Evolutionary conservation across 225 moss, liverwort and hornwort genomes (phyloP).

Genomic region (Rhytidiadelphus loreus): DNA sequence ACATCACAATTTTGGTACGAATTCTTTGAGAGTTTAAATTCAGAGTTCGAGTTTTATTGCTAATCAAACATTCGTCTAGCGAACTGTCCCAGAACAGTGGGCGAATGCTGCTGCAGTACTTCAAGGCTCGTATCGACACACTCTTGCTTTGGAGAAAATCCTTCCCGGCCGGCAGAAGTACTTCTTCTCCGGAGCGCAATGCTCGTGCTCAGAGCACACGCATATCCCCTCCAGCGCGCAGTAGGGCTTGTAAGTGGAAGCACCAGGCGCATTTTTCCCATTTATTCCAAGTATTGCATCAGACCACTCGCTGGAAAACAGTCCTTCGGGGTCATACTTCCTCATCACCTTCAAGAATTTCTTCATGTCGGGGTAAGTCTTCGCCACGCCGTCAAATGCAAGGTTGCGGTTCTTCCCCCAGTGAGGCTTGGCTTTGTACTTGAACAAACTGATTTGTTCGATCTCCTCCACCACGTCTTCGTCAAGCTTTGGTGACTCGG

Average conservation of each 20-base stretch:
- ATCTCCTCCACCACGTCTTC: slow-evolving; percentile 28
- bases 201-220: slow-evolving; percentile 14
- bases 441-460: slow-evolving; percentile 13
- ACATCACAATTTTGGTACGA: no score
- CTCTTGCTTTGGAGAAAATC: slow-evolving; percentile 9
- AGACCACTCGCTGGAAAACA: slow-evolving; percentile 24
- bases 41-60: not conserved
- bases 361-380: not conserved
- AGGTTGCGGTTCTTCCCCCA: slow-evolving; percentile 23
- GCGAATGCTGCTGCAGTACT: not conserved
- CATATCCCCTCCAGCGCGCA: slow-evolving; percentile 34
- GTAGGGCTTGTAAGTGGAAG: not conserved
- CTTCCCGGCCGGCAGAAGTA: slow-evolving; percentile 25
- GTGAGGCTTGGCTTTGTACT: slow-evolving; percentile 14
- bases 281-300: slow-evolving; percentile 12
- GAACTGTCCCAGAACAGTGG: not conserved
- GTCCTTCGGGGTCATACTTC: slow-evolving; percentile 3
- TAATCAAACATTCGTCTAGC: not conserved
- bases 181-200: slow-evolving; percentile 11
- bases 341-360: slow-evolving; percentile 17
- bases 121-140: slow-evolving; percentile 17
- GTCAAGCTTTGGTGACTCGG: slow-evolving; percentile 4
- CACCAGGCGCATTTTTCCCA: not conserved
- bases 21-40: no score
- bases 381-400: slow-evolving; percentile 14